Base-by-base conservation (phyloP, 176 grass and related monocot species). In the Oryza longistaminata region DNA sequence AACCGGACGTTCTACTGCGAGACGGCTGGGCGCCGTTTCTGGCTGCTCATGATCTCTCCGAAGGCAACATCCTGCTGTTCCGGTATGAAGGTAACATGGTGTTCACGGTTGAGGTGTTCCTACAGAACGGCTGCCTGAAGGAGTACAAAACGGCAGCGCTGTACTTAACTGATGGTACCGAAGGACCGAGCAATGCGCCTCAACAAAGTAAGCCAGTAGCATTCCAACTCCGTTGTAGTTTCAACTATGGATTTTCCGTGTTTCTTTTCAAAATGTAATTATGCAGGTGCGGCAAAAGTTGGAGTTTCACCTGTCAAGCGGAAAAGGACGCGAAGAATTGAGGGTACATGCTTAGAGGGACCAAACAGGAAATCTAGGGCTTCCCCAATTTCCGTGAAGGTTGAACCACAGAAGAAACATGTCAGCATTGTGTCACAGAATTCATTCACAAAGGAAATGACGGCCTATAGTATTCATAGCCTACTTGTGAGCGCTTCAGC, bases 21-120 rank as follows among this genome's bases (percentile, higher is more conserved):
- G 82, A 85, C 1, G 76, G 25, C 5, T 89, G 87, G 82, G 6
- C 6, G 21, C 61, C 0, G 49, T 85, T 89, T 74, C 48, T 85
- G 39, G 40, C 4, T 3, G 70, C 76, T 15, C 87, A 89, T 9
- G 27, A 42, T 75, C 70, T 89, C 3, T 75, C 82, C 0, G 7
- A 85, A 81, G 76, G 76, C 26, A 85, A 9, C 70, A 61, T 75
- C 49, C 87, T 89, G 15, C 5, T 81, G 21, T 85, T 89, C 87
- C 39, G 76, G 37, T 84, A 89, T 64, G 82, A 80, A 64, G 76
- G 46, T 21, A 75, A 89, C 62, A 75, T 85, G 76, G 15, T 64
- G 49, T 48, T 89, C 35, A 70, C 61, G 13, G 48, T 85, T 68
- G 15, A 85, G 64, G 39, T 69, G 27, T 85, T 81, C 64, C 25